Evolutionary conservation across 2,329 filamentous ascomycete species (phyloP), one percentile per base, ranked within the genome.

Genomic region (Fonsecaea pugnacius): DNA sequence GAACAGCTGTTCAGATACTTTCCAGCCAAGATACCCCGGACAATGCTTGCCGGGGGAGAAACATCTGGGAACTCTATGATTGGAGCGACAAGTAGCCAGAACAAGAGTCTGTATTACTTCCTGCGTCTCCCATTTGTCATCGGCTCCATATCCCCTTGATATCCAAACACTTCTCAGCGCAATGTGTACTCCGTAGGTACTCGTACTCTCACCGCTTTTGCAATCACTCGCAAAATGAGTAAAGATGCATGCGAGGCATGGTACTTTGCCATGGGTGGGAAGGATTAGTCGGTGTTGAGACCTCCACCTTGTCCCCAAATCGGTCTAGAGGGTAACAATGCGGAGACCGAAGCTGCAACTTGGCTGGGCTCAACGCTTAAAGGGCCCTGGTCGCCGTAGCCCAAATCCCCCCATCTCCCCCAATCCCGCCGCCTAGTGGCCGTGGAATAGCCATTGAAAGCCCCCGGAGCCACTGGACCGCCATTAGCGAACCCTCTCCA

Each of bases 271-370:
- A 30, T 5, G 30, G 46, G 43, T 59, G 57, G 57, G 57, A 59
- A 51, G 30, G 24, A 32, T 52, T 59, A 59, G 57, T 27, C 14
- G 16, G 36, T 51, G 57, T 59, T 59, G 57, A 59, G 57, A 51
- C 27, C 43, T 48, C 57, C 57, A 48, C 57, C 51, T 30, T 9
- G 16, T 33, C 9, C 32, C 57, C 38, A 21, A 59, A 52, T 33
- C n/a, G 32, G 57, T 38, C 33, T 36, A 52, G 57, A 50, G 30
- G 30, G 5, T 24, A 14, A 16, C 24, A 35, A 60, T 60, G 50
- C 58, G 58, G 58, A 54, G 48, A 54, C 58, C 58, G 58, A 60
- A 60, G 50, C 50, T 50, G 43, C 43, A 48, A 24, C 18, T 24
- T 48, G 18, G 18, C 43, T 48, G 32, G 8, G 32, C 35, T 59